Evolutionary conservation across 2,329 filamentous ascomycete genomes (phyloP).

Genomic region (Acrodontium crateriforme): DNA sequence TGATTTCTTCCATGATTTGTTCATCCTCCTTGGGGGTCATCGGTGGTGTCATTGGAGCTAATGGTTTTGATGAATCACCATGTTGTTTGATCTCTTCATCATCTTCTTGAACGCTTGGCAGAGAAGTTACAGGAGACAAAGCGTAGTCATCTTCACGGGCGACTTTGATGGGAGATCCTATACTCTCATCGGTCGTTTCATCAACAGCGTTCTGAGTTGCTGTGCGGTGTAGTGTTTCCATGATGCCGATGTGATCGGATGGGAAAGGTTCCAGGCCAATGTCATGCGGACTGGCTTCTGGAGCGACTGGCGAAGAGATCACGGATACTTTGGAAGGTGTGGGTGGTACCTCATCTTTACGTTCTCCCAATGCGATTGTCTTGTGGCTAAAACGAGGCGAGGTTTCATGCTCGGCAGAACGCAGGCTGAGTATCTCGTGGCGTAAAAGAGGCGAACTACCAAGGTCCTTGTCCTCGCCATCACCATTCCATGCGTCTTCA

Average conservation of each 20-base stretch:
- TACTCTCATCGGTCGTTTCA: slow-evolving; percentile 6
- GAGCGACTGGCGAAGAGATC: slow-evolving; percentile 4
- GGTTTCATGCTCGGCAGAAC: slow-evolving; percentile 12
- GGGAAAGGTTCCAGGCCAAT: slow-evolving; percentile 21
- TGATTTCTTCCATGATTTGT: slow-evolving; percentile 1
- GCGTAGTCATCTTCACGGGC: background rate
- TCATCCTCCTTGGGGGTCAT: slow-evolving; percentile 19
- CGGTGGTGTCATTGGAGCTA: slow-evolving; percentile 19
- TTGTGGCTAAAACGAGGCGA: slow-evolving; percentile 22
- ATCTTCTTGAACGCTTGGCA: slow-evolving; percentile 16
- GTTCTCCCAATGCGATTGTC: slow-evolving; percentile 11
- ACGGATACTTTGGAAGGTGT: background rate
- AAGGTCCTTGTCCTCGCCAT: slow-evolving; percentile 14
- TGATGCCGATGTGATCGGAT: slow-evolving; percentile 20
- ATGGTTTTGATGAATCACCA: slow-evolving; percentile 6
- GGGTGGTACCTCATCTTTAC: slow-evolving; percentile 8
- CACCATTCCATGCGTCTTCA: slow-evolving; percentile 7
- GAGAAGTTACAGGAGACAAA: slow-evolving; percentile 5
- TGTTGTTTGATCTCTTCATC: slow-evolving; percentile 2
- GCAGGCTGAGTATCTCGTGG: slow-evolving; percentile 22
- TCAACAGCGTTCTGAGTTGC: slow-evolving; percentile 13
- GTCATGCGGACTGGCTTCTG: slow-evolving; percentile 18
- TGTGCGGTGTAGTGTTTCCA: slow-evolving; percentile 18
- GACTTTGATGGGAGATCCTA: background rate
- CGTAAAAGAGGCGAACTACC: slow-evolving; percentile 22